Percentiles rank a stretch among this genome's conserved stretches.
Conservation (phyloP, 345 rosid genomes). For the Eucalyptus regnans region DNA sequence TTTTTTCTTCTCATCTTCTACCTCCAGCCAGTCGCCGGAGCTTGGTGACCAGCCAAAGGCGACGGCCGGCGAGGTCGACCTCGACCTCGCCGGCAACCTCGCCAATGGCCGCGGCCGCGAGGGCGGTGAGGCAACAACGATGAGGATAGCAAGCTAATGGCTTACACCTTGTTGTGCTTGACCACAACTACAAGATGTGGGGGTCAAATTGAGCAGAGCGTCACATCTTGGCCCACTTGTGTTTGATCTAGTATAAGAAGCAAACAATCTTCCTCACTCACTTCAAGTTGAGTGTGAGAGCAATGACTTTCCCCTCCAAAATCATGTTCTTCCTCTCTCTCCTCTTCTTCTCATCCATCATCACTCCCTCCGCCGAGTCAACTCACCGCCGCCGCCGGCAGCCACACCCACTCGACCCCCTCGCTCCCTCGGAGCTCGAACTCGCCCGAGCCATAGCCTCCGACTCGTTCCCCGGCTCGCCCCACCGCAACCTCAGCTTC, state of each 20-base stretch:
- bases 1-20: too few species aligned
- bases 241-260: background rate
- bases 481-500: constrained; percentile 28
- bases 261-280: background rate
- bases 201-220: too few species aligned
- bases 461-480: constrained; percentile 14
- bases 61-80: too few species aligned
- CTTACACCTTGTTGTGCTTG: too few species aligned
- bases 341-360: background rate
- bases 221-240: too few species aligned
- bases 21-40: too few species aligned
- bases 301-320: background rate
- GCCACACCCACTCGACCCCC: constrained; percentile 66
- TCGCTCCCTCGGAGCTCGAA: constrained; percentile 43
- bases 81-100: too few species aligned
- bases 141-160: too few species aligned
- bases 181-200: too few species aligned
- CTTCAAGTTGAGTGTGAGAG: background rate
- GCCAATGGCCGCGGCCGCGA: too few species aligned
- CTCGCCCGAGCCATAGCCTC: constrained; percentile 25
- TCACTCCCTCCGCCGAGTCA: background rate
- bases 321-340: background rate
- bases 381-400: background rate
- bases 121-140: too few species aligned
- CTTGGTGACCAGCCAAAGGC: too few species aligned